Conservation (phyloP, 1,139 yeast genomes). For the Candida sojae region DNA sequence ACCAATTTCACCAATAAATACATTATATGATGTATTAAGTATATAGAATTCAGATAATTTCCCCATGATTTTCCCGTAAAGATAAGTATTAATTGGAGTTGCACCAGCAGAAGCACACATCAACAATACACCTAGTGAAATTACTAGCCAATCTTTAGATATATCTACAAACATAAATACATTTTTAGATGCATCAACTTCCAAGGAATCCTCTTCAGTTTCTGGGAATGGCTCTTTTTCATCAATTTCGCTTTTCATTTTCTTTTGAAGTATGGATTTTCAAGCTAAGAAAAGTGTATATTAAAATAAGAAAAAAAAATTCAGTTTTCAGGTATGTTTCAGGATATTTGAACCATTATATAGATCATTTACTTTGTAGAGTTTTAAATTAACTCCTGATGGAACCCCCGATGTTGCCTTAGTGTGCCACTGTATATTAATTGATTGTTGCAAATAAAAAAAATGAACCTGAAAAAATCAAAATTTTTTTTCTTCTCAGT, state of each 20-base stretch:
- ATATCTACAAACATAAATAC: slow-evolving; percentile 28
- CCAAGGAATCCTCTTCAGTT: slow-evolving; percentile 1
- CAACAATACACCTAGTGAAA: slow-evolving; percentile 23
- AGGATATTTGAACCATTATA: background rate
- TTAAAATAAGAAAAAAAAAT: background rate
- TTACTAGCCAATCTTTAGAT: slow-evolving; percentile 23
- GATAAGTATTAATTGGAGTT: slow-evolving; percentile 63
- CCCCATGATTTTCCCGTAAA: slow-evolving; percentile 67
- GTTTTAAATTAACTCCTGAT: too few species aligned
- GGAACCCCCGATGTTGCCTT: too few species aligned
- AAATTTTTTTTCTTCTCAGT: background rate
- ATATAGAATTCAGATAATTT: slow-evolving; percentile 42
- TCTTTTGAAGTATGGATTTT: background rate
- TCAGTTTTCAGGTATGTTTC: background rate
- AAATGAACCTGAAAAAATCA: too few species aligned
- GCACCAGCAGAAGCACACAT: slow-evolving; percentile 48
- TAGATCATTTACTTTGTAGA: too few species aligned
- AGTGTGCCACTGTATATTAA: too few species aligned
- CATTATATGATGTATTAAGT: slow-evolving; percentile 21
- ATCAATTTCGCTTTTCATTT: background rate
- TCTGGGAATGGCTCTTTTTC: slow-evolving; percentile 1
- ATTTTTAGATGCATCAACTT: slow-evolving; percentile 14
- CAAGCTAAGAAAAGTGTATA: too few species aligned
- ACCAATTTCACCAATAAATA: slow-evolving; percentile 47
- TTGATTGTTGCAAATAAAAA: too few species aligned